Conservation (phyloP, 2,329 filamentous ascomycete species). For the Exserohilum turcica region DNA sequence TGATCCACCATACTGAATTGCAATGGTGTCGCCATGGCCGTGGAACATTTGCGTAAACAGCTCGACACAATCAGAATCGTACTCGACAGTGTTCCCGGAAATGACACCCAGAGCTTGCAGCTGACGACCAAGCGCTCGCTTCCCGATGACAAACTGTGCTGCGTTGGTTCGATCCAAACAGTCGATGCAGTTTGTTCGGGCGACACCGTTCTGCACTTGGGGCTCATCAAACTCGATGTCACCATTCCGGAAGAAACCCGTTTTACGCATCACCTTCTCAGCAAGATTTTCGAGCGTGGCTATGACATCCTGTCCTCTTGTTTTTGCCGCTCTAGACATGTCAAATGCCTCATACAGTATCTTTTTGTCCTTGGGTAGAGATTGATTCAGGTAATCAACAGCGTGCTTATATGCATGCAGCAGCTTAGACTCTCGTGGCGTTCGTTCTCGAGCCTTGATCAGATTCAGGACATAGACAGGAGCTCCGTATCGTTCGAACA, state of each 20-base stretch:
- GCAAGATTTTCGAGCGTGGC: constrained; percentile 87
- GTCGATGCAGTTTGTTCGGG: constrained; percentile 96
- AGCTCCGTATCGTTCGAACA: constrained; percentile 91
- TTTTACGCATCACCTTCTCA: constrained; percentile 81
- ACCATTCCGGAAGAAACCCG: constrained; percentile 95
- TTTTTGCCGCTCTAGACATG: constrained; percentile 95
- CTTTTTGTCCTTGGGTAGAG: constrained; percentile 79
- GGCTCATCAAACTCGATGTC: constrained; percentile 69
- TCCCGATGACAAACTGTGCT: constrained; percentile 96
- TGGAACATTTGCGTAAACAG: constrained; percentile 97
- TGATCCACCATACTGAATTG: constrained; percentile 95
- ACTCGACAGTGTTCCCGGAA: constrained; percentile 76
- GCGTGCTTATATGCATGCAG: constrained; percentile 85
- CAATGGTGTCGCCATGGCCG: constrained; percentile 96
- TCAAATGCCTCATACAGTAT: constrained; percentile 97
- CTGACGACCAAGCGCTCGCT: constrained; percentile 89
- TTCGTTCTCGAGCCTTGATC: constrained; percentile 82
- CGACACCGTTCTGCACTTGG: constrained; percentile 85
- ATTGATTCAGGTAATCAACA: constrained; percentile 92
- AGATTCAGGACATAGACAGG: constrained; percentile 92
- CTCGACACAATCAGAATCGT: constrained; percentile 94
- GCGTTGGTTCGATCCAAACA: constrained; percentile 97
- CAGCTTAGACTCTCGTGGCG: constrained; percentile 88
- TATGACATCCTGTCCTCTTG: constrained; percentile 89
- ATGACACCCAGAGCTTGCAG: constrained; percentile 90